Evolutionary conservation across 768 basidiomycete species (phyloP).

Genomic region (Lyophyllum semitale): DNA sequence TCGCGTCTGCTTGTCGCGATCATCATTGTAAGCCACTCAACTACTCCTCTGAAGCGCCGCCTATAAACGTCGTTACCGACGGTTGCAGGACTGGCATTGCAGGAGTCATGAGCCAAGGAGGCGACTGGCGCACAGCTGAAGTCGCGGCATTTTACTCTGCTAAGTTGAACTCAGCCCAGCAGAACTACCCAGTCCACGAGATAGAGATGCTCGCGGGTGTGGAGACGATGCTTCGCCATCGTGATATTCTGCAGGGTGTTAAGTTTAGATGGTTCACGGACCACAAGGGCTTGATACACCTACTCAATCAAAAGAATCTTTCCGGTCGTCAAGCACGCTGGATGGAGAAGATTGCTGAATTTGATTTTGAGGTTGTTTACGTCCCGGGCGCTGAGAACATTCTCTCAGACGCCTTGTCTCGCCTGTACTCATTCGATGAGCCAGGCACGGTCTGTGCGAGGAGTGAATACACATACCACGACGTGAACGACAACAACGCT

Average conservation of each 20-base stretch:
- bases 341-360: slow-evolving; percentile 33
- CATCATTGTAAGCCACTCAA: slow-evolving; percentile 20
- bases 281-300: slow-evolving; percentile 19
- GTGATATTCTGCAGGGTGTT: slow-evolving; percentile 27
- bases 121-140: slow-evolving; percentile 27
- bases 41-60: slow-evolving; percentile 17
- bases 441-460: slow-evolving; percentile 6
- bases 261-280: slow-evolving; percentile 30
- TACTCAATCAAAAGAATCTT: slow-evolving; percentile 36
- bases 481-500: neutral
- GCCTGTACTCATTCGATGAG: neutral
- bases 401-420: slow-evolving; percentile 40
- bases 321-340: slow-evolving; percentile 23
- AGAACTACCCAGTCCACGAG: too few species aligned
- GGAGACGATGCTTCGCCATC: slow-evolving; percentile 32
- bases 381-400: slow-evolving; percentile 27
- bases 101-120: slow-evolving; percentile 29
- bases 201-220: slow-evolving; percentile 37
- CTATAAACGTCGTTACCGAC: slow-evolving; percentile 33
- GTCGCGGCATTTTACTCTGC: slow-evolving; percentile 35
- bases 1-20: slow-evolving; percentile 16
- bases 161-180: slow-evolving; percentile 33
- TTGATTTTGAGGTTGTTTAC: slow-evolving; percentile 32
- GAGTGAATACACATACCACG: too few species aligned
- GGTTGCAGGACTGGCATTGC: slow-evolving; percentile 29